Evolutionary conservation across 2,329 filamentous ascomycete genomes (phyloP).

Genomic region (Penicillium sp.): DNA sequence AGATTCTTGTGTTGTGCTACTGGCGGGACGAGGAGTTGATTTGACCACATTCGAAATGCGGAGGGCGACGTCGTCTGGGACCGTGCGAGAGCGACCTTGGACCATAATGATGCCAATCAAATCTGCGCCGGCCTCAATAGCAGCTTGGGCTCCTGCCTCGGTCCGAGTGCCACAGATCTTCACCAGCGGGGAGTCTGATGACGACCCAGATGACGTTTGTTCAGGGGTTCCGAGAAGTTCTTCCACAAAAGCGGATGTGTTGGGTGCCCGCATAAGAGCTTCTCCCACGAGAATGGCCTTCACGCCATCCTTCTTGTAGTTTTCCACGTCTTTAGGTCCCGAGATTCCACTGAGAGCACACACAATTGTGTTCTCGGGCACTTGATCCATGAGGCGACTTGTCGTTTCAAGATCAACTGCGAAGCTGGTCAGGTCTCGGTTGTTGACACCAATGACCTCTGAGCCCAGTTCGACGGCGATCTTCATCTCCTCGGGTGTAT

Average conservation of each 20-base stretch:
- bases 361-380: conserved; percentile 81
- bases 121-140: conserved; percentile 85
- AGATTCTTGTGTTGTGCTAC: conserved; percentile 17
- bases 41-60: conserved; percentile 81
- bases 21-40: conserved; percentile 36
- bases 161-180: conserved; percentile 95
- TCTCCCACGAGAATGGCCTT: conserved; percentile 93
- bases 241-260: conserved; percentile 80
- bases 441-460: conserved; percentile 95
- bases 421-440: conserved; percentile 93
- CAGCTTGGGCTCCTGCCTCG: conserved; percentile 75
- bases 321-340: conserved; percentile 80
- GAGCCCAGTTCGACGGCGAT: conserved; percentile 82
- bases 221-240: conserved; percentile 69
- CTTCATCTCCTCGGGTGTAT: conserved; percentile 90
- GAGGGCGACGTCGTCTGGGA: conserved; percentile 74
- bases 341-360: conserved; percentile 95
- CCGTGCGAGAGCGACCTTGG: conserved; percentile 75
- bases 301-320: conserved; percentile 86
- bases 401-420: conserved; percentile 95
- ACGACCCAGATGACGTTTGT: conserved; percentile 20
- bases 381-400: conserved; percentile 81
- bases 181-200: conserved; percentile 61
- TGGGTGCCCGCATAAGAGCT: conserved; percentile 86
- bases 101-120: conserved; percentile 92